Evolutionary conservation across 2,329 filamentous ascomycete genomes (phyloP), one percentile per base, ranked within the genome.

Genomic region (Pseudogymnoascus sp.): DNA sequence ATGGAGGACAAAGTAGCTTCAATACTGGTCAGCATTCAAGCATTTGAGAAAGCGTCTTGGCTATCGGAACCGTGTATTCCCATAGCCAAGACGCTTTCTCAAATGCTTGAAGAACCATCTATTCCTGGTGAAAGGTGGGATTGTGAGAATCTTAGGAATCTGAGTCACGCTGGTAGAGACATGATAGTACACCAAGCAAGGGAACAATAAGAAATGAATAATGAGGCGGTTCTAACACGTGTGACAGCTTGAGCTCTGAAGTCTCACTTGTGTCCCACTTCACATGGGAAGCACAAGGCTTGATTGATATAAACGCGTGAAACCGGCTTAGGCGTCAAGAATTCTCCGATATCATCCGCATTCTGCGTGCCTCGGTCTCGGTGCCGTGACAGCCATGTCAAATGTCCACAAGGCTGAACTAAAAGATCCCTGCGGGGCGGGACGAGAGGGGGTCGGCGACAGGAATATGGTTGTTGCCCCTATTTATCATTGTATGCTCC

Each of bases 371-470:
- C 49, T 56, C 49, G 49, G 49, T 18, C 49, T 56, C 28, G 49
- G 49, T 34, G 28, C 43, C 28, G 28, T n/a, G 25, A 34, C 8
- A 21, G 25, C 25, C 25, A 56, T 8, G n/a, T 34, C 49, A 56
- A 56, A 56, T 34, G 28, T 31, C 49, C 49, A 56, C 49, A 56
- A 56, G 49, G 49, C 49, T 56, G 49, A 56, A 34, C 49, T 56
- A 56, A 18, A 18, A 12, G n/a, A 56, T 34, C 25, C 25, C 18
- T 31, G 46, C 5, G 14, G n/a, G 28, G 46, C 25, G 46, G 46
- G 46, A 56, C 46, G n/a, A 56, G 16, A 34, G 46, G 34, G 46
- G 25, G 46, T 14, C n/a, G 23, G 16, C 23, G 46, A 34, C 46
- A 31, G 25, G 4, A 34, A 11, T 56, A 34, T 31, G 11, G 31